Base-by-base conservation (phyloP, 345 rosid genomes). In the Pelargonium nanum region DNA sequence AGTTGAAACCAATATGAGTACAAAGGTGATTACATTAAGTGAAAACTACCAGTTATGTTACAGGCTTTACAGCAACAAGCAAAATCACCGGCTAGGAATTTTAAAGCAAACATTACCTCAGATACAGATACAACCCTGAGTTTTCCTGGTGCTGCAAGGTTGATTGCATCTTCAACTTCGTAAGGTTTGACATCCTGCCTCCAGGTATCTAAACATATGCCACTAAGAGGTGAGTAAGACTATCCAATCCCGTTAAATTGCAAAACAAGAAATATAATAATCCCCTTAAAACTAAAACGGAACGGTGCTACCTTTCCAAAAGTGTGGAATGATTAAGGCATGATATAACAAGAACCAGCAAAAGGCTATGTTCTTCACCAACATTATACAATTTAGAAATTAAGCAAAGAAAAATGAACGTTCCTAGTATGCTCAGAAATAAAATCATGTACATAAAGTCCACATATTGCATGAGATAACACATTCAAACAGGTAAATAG, bases 191-290 rank as follows among this genome's bases (percentile, higher is more conserved):
- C 71, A 74, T 89, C 90, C 71, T 80, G 81, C 70, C 84, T 87
- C 99, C 97, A 93, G 22, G 96, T 93, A 81, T 93, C 96, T 92
- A 67, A 70, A 64, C 48, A 65, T 55, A 60, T 15, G 40, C 64
- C 26, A 3, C 52, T 24, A 20, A 56, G n/a, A 56, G n/a, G 19
- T 56, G 23, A 21, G 63, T 12, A 60, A 40, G 13, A 19, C 21
- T 0, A 19, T 52, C 55, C 28, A 25, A 51, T 50, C 5, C 12
- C 26, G 44, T 53, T 16, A 22, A 53, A 50, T 50, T 21, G 6
- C 32, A 28, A 7, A 28, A 7, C 32, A 28, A 28, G 32, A 28
- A 28, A 28, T 7, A 2, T 2, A 28, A 28, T 28, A 28, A 3
- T 28, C 7, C 4, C 32, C 7, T 28, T 28, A 28, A 28, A 7